phyloP scores from a whole-genome alignment of 2,329 filamentous ascomycete species.

The Penicillium sp. region DNA sequence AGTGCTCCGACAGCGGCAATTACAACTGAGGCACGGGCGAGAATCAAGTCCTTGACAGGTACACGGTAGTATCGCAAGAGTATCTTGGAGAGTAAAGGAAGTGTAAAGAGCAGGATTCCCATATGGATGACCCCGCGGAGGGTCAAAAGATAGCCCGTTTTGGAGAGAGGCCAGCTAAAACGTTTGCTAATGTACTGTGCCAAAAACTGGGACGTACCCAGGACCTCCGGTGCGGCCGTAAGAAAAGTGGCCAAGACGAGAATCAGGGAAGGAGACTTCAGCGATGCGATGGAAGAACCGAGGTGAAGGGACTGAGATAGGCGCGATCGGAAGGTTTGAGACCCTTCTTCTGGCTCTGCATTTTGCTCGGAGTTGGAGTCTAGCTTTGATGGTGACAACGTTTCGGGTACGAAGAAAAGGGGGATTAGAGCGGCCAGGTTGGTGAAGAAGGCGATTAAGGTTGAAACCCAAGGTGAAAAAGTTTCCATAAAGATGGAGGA shows the following conservation, averaged over 20 bases:
- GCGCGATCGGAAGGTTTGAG: neutral
- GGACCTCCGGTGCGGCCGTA: neutral
- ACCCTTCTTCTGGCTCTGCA: neutral
- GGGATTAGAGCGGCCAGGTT: neutral
- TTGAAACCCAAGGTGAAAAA: neutral
- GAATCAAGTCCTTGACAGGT: neutral
- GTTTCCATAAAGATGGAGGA: neutral
- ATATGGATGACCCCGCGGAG: neutral
- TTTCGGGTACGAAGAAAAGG: neutral
- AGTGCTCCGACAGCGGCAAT: neutral
- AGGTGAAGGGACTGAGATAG: neutral
- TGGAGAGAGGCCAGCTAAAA: neutral
- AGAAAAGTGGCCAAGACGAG: neutral
- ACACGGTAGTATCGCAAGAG: neutral
- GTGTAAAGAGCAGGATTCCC: neutral
- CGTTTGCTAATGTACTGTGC: neutral
- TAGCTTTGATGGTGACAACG: neutral
- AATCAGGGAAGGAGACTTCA: neutral
- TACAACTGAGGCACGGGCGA: neutral
- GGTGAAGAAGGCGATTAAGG: neutral
- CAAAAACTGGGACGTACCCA: neutral
- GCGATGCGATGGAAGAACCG: neutral
- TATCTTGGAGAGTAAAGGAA: neutral
- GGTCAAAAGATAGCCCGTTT: neutral
- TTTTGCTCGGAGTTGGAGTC: neutral